Evolutionary conservation across 2,329 filamentous ascomycete genomes (phyloP), one percentile per base, ranked within the genome.

Genomic region (Lecanoromycetidae sp.): DNA sequence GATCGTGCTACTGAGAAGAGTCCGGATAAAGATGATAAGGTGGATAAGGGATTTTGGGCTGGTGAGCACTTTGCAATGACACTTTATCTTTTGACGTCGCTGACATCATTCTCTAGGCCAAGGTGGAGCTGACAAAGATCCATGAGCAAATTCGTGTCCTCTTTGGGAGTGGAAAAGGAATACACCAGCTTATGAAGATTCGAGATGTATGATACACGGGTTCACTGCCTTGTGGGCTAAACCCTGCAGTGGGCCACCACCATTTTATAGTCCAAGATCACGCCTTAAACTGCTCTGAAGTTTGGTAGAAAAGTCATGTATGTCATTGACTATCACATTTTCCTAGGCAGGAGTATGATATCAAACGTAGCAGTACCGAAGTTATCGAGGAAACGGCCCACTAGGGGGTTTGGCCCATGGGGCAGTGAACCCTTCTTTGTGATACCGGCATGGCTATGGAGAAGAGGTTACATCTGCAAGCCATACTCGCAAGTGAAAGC

Each of bases 1-100:
- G 76, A 74, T 48, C 65, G 61, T 10, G 66, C 69, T 0, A 55
- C 61, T 5, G 36, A 54, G 3, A 70, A 70, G 0, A 62, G 57
- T 1, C 60, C 64, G 1, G 72, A 77, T 49, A 72, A 72, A 62
- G 74, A 75, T 49, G 53, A 55, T 29, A 46, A 46, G 22, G 53
- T 55, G 9, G 41, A 39, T n/a, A 71, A 72, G 59, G 70, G 67
- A 15, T 80, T 73, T 52, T 79, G 75, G 73, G 63, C 52, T 46
- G 64, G 64, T 58, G 15, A 44, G 42, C 36, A 13, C 39, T 20
- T 25, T 22, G 20, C 8, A 3, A 9, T 13, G 36, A 29, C 25
- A 15, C 29, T 23, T 13, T 20, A 17, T 32, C 6, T 6, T 42
- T 26, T 17, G n/a, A 10, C 33, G 6, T n/a, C 27, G 26, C 35